Evolutionary conservation across 176 grass and related monocot genomes (phyloP), one percentile per base, ranked within the genome.

Genomic region (Aechmea fasciata): DNA sequence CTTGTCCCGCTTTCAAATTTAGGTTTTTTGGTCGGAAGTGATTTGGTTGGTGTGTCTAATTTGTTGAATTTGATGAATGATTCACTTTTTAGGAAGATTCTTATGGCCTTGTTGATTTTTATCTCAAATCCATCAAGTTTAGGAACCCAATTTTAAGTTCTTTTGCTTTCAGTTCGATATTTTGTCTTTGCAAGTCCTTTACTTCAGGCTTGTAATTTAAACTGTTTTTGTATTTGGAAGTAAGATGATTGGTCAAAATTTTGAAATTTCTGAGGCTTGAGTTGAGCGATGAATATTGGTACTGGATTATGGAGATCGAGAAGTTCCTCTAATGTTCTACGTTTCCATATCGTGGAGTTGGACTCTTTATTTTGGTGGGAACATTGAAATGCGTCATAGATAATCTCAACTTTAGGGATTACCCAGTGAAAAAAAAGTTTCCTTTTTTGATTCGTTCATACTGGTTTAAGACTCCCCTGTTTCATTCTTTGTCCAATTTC

Each of bases 1-100:
- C 28, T 51, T 50, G 48, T 77, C 28, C 9, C 73, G 47, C 70
- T n/a, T 68, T 73, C 69, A 72, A 48, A 66, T 73, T 29, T 54
- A 47, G 13, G n/a, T 10, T 13, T 72, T 79, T 63, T 79, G 65
- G 24, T 51, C 28, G 28, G 29, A n/a, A 70, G 24, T 10, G 23
- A 14, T 70, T 78, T 61, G 3, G 23, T 71, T 52, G 10, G 0
- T 23, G 24, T 28, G 11, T 13, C 68, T 68, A 57, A 59, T 59
- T 61, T 61, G 55, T 15, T 13, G 15, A 41, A 19, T 10, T 61
- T 19, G 55, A 18, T 18, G 13, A 18, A 61, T 61, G 7, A 55
- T 13, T 13, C 15, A n/a, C 11, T 55, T 55, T 55, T 55, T 12
- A 12, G 52, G 1, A 55, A n/a, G 52, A 61, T 26, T 23, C 22